phyloP scores from a whole-genome alignment of 2,329 filamentous ascomycete species.

The Colletotrichum tabaci region DNA sequence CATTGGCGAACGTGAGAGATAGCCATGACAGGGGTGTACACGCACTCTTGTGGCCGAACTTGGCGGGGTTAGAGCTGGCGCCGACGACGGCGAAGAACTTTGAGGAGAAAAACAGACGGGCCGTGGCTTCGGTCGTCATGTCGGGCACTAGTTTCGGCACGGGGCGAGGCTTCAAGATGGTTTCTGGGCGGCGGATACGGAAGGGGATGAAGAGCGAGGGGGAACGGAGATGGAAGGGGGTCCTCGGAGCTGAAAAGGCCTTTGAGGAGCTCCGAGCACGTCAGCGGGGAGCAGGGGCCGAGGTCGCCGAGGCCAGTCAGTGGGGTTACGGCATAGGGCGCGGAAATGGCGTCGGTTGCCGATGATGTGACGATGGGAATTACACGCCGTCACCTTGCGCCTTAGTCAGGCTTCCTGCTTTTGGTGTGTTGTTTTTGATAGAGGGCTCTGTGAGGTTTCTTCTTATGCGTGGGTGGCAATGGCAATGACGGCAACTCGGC shows the following conservation, averaged over 20 bases:
- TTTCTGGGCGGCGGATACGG: neutral
- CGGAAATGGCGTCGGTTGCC: constrained; percentile 1
- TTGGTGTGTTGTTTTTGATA: neutral
- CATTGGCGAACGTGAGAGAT: neutral
- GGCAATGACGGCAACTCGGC: neutral
- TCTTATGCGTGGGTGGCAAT: neutral
- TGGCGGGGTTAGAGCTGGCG: constrained; percentile 85
- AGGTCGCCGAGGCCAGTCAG: constrained; percentile 14
- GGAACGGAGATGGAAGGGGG: constrained; percentile 33
- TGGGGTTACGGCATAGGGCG: neutral
- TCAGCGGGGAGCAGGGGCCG: constrained; percentile 21
- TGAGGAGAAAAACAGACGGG: constrained; percentile 85
- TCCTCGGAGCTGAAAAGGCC: constrained; percentile 32
- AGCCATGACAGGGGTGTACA: constrained; percentile 22
- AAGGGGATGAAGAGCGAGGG: constrained; percentile 17
- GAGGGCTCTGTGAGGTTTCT: neutral
- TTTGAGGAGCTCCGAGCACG: constrained; percentile 34
- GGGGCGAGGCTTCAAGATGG: neutral
- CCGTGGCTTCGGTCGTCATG: constrained; percentile 79
- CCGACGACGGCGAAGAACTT: constrained; percentile 90
- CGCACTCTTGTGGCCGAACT: constrained; percentile 90
- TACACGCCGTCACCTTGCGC: constrained; percentile 6
- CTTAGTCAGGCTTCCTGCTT: constrained; percentile 2
- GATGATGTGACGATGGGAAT: constrained; percentile 9
- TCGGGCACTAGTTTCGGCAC: constrained; percentile 44